Evolutionary conservation across 1,284 basidiomycete species (phyloP).

Genomic region (Athelia psychrophila): DNA sequence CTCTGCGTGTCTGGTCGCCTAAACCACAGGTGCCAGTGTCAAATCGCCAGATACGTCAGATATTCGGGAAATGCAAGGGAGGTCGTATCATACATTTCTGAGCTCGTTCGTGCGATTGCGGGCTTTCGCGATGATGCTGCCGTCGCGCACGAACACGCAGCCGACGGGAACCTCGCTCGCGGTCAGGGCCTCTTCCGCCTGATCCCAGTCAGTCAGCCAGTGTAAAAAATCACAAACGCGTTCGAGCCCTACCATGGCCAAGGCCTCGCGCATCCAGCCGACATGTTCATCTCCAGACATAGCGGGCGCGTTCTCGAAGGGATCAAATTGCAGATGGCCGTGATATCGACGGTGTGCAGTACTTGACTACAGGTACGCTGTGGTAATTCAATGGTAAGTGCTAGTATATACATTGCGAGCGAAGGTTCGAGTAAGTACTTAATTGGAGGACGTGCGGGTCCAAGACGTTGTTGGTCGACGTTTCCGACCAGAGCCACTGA

Average conservation of each 20-base stretch:
- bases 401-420: too few species aligned
- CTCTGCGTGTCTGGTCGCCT: constrained; percentile 98
- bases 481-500: too few species aligned
- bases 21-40: constrained; percentile 3
- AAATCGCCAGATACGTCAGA: neutral
- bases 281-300: constrained; percentile 20
- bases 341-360: too few species aligned
- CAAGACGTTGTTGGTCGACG: too few species aligned
- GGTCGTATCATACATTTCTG: constrained; percentile 79
- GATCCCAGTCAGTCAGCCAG: constrained; percentile 5
- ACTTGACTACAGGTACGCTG: too few species aligned
- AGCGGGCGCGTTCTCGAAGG: too few species aligned
- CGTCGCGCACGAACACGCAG: constrained; percentile 89
- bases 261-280: constrained; percentile 52
- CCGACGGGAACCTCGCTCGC: constrained; percentile 95
- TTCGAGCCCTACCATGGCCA: constrained; percentile 42
- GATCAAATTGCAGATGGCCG: too few species aligned
- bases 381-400: too few species aligned
- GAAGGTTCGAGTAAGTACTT: too few species aligned
- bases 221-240: constrained; percentile 4
- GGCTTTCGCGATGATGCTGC: constrained; percentile 76
- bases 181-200: constrained; percentile 85
- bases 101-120: constrained; percentile 95
- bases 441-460: too few species aligned
- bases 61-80: constrained; percentile 4